These are phyloP conservation scores for Exophiala phaeomuriformis DNA, from an alignment of 2,329 filamentous ascomycete species.

Conservation along the genomic window DNA sequence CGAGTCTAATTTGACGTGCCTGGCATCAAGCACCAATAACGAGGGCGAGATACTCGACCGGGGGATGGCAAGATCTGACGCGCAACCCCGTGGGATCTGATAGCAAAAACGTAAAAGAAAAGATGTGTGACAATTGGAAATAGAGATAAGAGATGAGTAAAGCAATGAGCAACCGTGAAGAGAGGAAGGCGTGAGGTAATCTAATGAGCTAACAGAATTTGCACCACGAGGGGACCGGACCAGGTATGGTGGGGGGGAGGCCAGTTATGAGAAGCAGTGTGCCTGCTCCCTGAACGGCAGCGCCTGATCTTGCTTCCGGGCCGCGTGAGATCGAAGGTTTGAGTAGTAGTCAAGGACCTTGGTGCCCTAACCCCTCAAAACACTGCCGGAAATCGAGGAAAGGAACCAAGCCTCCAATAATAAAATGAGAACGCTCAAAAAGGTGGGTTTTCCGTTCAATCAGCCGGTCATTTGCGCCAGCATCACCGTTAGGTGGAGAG, in stretches of 20 bases:
- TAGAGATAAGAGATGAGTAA: slow-evolving; percentile 27
- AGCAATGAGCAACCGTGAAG: slow-evolving; percentile 22
- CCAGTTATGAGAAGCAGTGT: slow-evolving; percentile 5
- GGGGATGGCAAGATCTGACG: slow-evolving; percentile 15
- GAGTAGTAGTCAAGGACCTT: background rate
- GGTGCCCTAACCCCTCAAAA: background rate
- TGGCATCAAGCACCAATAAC: slow-evolving; percentile 26
- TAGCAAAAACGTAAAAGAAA: slow-evolving; percentile 24
- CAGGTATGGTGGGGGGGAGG: slow-evolving; percentile 13
- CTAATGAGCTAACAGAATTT: slow-evolving; percentile 27
- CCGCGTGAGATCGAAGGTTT: too few relatives aligned
- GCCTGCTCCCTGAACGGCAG: background rate
- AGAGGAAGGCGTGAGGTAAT: slow-evolving; percentile 26
- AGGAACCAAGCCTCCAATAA: background rate
- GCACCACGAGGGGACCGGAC: slow-evolving; percentile 7
- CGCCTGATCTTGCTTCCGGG: background rate
- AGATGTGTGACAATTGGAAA: slow-evolving; percentile 28
- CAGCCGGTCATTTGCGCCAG: background rate
- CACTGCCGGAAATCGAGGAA: background rate
- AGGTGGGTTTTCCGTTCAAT: background rate
- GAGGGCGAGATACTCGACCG: slow-evolving; percentile 10
- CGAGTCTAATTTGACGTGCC: slow-evolving; percentile 26
- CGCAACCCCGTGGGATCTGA: slow-evolving; percentile 15
- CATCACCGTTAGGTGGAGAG: background rate
- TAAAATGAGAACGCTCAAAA: background rate